These are phyloP conservation scores for Russula brevipes DNA, from an alignment of 768 basidiomycete genomes.

Conservation along the genomic window DNA sequence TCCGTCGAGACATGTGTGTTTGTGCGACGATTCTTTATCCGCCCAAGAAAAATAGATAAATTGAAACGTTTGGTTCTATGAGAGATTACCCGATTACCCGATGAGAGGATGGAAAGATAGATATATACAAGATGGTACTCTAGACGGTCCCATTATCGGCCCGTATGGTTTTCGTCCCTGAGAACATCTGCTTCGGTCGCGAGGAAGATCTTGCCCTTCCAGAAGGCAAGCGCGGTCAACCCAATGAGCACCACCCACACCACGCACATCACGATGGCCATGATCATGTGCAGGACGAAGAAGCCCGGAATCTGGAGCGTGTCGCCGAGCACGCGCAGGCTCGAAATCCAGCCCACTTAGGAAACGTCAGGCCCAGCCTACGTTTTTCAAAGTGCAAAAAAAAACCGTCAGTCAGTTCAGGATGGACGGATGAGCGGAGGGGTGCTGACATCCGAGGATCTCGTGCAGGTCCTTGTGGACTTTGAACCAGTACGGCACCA, in stretches of 20 bases:
- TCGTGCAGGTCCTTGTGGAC: constrained; percentile 42
- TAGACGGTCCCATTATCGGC: not conserved
- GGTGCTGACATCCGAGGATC: constrained; percentile 41
- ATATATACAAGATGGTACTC: not conserved
- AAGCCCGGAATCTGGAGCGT: constrained; percentile 40
- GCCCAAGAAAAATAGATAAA: not conserved
- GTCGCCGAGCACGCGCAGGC: constrained; percentile 39
- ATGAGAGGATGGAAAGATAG: too few species aligned
- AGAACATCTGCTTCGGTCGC: constrained; percentile 41
- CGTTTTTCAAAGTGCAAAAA: not conserved
- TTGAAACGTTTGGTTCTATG: not conserved
- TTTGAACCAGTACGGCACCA: constrained; percentile 47
- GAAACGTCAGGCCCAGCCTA: constrained; percentile 47
- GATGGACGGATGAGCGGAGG: not conserved
- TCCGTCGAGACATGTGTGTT: not conserved
- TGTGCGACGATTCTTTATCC: not conserved
- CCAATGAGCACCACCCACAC: constrained; percentile 41
- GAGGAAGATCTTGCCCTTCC: constrained; percentile 41
- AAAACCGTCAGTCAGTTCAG: not conserved
- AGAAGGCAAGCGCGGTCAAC: constrained; percentile 40
- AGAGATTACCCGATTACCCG: not conserved
- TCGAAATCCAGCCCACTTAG: constrained; percentile 47
- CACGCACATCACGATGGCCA: constrained; percentile 38
- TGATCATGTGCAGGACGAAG: constrained; percentile 37
- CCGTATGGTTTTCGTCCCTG: constrained; percentile 30